Evolutionary conservation across 2,329 filamentous ascomycete genomes (phyloP).

Genomic region (Curvularia eragrostidis): DNA sequence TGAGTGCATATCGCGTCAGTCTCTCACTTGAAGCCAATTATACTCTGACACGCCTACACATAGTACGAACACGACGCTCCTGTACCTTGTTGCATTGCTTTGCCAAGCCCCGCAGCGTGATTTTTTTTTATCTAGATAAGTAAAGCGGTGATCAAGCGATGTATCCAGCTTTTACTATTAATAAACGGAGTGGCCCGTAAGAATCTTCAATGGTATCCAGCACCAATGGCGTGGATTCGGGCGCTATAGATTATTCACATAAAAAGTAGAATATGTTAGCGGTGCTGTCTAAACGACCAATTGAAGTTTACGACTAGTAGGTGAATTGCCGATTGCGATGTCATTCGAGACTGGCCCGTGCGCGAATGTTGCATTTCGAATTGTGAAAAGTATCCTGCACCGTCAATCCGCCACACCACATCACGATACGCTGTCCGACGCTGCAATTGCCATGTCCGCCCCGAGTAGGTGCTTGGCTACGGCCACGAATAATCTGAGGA

Average conservation of each 20-base stretch:
- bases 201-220: no score
- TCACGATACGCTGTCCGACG: constrained; percentile 1
- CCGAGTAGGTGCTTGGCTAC: constrained; percentile 35
- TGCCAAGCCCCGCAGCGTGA: no score
- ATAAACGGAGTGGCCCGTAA: no score
- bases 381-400: constrained; percentile 21
- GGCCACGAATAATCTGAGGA: constrained; percentile 24
- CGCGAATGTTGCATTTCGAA: constrained; percentile 19
- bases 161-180: no score
- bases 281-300: not conserved
- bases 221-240: no score
- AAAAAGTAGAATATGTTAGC: not conserved
- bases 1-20: no score
- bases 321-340: not conserved
- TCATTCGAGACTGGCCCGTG: constrained; percentile 18
- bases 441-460: constrained; percentile 36
- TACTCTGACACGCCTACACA: no score
- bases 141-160: no score
- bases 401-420: constrained; percentile 13
- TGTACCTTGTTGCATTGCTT: no score
- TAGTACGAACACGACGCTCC: no score
- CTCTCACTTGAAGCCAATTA: no score
- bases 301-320: not conserved
- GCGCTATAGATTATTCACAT: not conserved
- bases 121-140: no score